Evolutionary conservation across 108 stramenopile genomes (phyloP).

Genomic region (Hondaea fermentalgiana): DNA sequence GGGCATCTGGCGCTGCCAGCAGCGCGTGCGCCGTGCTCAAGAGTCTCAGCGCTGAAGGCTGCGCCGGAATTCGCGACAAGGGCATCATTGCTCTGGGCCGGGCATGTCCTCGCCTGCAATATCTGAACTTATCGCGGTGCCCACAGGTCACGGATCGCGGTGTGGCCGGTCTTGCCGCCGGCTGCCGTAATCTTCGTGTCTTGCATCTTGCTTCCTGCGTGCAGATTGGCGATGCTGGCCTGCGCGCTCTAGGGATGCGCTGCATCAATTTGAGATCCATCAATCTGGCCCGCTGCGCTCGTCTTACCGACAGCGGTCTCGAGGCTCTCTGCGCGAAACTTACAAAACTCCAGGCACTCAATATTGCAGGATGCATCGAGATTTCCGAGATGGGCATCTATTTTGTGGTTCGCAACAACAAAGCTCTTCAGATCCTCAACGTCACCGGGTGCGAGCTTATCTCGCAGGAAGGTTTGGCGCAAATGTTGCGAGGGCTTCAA

Average conservation of each 20-base stretch:
- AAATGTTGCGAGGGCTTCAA: background rate
- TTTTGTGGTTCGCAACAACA: background rate
- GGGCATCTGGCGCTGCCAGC: background rate
- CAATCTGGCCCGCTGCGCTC: background rate
- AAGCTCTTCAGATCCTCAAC: slow-evolving; percentile 8
- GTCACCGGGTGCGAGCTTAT: background rate
- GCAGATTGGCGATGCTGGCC: background rate
- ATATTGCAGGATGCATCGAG: background rate
- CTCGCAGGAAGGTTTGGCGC: background rate
- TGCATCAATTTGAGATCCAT: background rate
- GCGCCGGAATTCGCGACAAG: background rate
- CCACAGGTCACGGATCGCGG: background rate
- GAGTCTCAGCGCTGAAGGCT: background rate
- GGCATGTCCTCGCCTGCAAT: background rate
- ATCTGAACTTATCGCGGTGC: background rate
- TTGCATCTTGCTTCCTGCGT: background rate
- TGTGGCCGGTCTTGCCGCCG: background rate
- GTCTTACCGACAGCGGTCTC: background rate
- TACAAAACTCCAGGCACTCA: background rate
- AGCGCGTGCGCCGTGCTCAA: background rate
- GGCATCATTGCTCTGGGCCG: background rate
- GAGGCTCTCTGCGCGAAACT: background rate
- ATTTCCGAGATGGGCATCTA: slow-evolving; percentile 1
- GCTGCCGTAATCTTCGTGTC: background rate
- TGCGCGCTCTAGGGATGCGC: background rate